Conservation (phyloP, 176 grass and related monocot species). For the Chloris gayana region DNA sequence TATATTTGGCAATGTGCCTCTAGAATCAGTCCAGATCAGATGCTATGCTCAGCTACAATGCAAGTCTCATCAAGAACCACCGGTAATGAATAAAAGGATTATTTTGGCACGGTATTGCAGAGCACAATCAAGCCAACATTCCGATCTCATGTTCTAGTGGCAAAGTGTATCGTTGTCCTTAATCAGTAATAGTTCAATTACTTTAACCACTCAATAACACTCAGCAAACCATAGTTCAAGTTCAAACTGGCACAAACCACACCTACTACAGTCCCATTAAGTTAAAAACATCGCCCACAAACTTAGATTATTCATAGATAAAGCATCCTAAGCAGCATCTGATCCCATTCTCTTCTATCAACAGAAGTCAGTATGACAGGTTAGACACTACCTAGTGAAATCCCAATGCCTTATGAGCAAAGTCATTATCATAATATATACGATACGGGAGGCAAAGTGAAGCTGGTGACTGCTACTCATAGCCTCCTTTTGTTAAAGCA, state of each 20-base stretch:
- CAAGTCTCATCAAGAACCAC: background rate
- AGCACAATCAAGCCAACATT: background rate
- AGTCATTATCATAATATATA: constrained; percentile 67
- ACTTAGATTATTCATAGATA: constrained; percentile 72
- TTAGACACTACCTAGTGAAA: constrained; percentile 68
- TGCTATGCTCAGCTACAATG: background rate
- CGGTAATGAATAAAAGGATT: background rate
- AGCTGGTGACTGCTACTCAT: constrained; percentile 15
- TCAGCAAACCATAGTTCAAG: constrained; percentile 38
- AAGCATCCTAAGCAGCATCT: constrained; percentile 73
- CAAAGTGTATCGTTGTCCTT: constrained; percentile 18
- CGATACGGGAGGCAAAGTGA: constrained; percentile 35
- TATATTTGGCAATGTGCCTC: background rate
- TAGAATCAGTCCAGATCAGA: background rate
- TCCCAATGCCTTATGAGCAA: constrained; percentile 57
- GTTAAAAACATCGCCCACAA: constrained; percentile 64
- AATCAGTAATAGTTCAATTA: background rate
- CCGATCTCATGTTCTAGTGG: constrained; percentile 11
- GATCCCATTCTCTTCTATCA: constrained; percentile 78
- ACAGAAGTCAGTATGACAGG: constrained; percentile 80
- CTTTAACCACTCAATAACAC: constrained; percentile 24
- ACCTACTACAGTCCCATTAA: constrained; percentile 54
- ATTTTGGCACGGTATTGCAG: background rate
- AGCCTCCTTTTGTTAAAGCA: constrained; percentile 57
- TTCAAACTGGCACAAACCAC: constrained; percentile 54